phyloP scores from a whole-genome alignment of 2,329 filamentous ascomycete genomes.

The Xenoacremonium recifei region DNA sequence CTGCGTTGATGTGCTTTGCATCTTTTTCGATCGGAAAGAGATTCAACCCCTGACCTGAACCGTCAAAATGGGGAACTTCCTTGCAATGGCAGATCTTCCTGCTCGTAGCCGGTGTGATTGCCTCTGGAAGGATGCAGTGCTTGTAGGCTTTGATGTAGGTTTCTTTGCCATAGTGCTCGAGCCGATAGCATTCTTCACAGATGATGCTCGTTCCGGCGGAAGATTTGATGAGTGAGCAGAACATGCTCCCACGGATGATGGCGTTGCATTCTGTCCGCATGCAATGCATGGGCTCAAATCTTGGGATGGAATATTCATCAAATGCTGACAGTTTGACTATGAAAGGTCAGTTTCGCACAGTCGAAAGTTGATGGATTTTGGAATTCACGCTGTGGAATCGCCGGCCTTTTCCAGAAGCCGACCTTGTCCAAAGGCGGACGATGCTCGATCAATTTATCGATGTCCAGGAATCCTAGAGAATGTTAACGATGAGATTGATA shows the following conservation, averaged over 20 bases:
- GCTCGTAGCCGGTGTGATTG: constrained; percentile 16
- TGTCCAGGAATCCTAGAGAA: constrained; percentile 21
- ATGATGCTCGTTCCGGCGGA: constrained; percentile 10
- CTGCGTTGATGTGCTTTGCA: constrained; percentile 1
- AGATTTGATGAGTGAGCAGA: constrained; percentile 4
- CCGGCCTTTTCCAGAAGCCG: constrained; percentile 18
- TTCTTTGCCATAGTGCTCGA: constrained; percentile 8
- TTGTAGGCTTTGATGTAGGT: constrained; percentile 17
- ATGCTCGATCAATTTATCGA: constrained; percentile 21
- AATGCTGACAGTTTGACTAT: no score
- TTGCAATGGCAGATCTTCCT: constrained; percentile 15
- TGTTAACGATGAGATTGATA: rapidly evolving
- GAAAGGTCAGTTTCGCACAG: no score
- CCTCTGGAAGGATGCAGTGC: constrained; percentile 13
- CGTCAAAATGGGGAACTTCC: constrained; percentile 1
- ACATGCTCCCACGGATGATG: constrained; percentile 19
- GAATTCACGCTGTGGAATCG: constrained; percentile 21
- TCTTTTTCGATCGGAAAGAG: constrained; percentile 12
- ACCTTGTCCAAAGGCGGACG: constrained; percentile 14
- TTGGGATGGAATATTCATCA: no score
- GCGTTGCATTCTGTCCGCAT: constrained; percentile 13
- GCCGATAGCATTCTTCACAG: constrained; percentile 18
- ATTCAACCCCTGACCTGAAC: not conserved
- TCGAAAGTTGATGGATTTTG: no score
- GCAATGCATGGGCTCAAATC: constrained; percentile 15